Evolutionary conservation across 129 eudicot genomes (phyloP), one percentile per base, ranked within the genome.

Genomic region (Chrysanthemum lavandulifolium): DNA sequence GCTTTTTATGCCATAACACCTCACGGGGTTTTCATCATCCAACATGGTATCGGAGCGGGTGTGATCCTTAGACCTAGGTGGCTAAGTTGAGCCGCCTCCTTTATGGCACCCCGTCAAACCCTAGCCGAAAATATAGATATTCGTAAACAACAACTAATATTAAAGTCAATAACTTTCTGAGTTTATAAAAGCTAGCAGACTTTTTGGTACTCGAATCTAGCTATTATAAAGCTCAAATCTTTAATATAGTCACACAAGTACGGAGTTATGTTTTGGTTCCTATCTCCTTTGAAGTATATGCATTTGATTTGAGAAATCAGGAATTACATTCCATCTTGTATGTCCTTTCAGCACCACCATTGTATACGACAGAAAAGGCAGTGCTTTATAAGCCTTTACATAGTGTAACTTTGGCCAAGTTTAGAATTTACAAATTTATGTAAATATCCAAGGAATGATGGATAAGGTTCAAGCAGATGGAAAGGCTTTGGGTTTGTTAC

Each of bases 401-500:
- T 90, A 84, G 62, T 31, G 36, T 3, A 31, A 31, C 36, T 75
- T 82, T 64, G 97, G 97, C 61, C 96, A 91, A 75, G 93, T 91
- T 27, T 56, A 15, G 13, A n/a, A 59, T 11, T 48, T 73, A 40
- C 43, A 61, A 57, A 19, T 1, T 10, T 29, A 51, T 21, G 31
- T 61, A 40, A 48, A 19, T 65, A 92, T 93, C 97, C 72, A 75
- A 74, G 70, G 85, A 60, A 84, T 89, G 74, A 84, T 81, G 85
- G 96, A 92, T 73, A 85, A 80, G 83, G 89, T 25, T 86, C 96
- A 4, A 84, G 84, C 68, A 73, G 89, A 81, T 88, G 96, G 47
- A 92, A 92, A 80, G 97, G 97, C 55, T 92, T 88, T 51, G 97
- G 97, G 60, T 92, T 92, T 43, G 84, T 92, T 53, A 92, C 97